Evolutionary conservation across 352 stramenopile genomes (phyloP).

Genomic region (Globisporangium splendens): DNA sequence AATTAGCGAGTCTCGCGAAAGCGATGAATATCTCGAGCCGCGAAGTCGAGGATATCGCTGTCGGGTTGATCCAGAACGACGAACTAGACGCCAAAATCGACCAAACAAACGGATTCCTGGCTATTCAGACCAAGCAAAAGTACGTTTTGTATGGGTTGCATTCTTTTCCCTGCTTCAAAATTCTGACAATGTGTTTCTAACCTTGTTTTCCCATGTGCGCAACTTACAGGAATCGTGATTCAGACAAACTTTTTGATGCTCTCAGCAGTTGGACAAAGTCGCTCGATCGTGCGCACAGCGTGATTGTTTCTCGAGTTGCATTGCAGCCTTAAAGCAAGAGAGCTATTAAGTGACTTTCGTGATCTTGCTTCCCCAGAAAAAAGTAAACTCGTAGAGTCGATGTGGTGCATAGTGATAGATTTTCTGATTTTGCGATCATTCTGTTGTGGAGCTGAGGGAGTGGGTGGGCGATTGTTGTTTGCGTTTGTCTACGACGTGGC

Average conservation of each 20-base stretch:
- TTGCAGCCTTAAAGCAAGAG: conserved; percentile 10
- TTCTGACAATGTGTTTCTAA: neutral
- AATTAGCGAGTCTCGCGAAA: conserved; percentile 80
- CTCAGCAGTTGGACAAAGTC: conserved; percentile 58
- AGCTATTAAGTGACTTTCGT: neutral
- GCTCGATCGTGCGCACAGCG: conserved; percentile 47
- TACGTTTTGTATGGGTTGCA: conserved; percentile 13
- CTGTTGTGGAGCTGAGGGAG: no score
- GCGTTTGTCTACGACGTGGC: no score
- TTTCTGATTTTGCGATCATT: no score
- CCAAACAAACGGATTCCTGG: conserved; percentile 64
- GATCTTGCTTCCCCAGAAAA: no score
- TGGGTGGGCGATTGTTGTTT: no score
- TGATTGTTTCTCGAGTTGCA: conserved; percentile 35
- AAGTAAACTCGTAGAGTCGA: no score
- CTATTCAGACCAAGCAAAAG: conserved; percentile 52
- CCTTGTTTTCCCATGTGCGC: no score
- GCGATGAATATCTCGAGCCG: conserved; percentile 86
- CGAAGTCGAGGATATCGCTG: conserved; percentile 90
- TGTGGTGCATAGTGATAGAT: no score
- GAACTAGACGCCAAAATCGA: conserved; percentile 90
- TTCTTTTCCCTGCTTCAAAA: neutral
- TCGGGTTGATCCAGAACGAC: conserved; percentile 90
- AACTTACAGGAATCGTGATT: conserved; percentile 37
- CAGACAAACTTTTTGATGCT: conserved; percentile 66